These are phyloP conservation scores for Bruguiera sexangula DNA, from an alignment of 345 rosid species.

Conservation along the genomic window DNA sequence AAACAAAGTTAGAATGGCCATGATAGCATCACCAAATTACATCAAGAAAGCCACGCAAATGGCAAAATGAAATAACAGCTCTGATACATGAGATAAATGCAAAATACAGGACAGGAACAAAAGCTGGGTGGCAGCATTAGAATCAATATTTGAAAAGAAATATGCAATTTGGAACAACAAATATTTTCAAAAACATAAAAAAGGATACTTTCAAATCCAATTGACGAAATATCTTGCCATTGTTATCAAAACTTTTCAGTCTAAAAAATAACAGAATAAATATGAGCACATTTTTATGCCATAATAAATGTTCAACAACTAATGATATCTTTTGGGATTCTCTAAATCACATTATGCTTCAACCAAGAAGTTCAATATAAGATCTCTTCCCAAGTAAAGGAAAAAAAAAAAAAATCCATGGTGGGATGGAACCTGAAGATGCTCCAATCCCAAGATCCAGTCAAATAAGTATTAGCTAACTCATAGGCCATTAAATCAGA, in stretches of 20 bases:
- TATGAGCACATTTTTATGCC: neutral
- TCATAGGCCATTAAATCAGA: too few relatives aligned
- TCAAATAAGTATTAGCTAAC: too few relatives aligned
- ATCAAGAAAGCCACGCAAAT: neutral
- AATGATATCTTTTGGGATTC: neutral
- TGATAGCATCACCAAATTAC: neutral
- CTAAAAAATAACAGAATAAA: neutral
- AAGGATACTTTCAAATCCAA: neutral
- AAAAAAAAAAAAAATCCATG: too few relatives aligned
- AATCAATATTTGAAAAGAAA: too few relatives aligned
- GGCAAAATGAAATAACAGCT: neutral
- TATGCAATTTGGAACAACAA: too few relatives aligned
- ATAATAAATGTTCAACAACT: neutral
- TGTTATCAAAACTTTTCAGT: neutral
- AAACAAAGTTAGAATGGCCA: constrained; percentile 1
- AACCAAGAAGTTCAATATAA: neutral
- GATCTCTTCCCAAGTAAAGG: neutral
- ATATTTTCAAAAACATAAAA: neutral
- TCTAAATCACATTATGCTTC: neutral
- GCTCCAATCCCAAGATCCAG: too few relatives aligned
- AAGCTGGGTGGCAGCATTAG: too few relatives aligned
- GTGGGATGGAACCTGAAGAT: too few relatives aligned
- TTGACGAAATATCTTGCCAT: neutral
- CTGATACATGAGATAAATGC: neutral
- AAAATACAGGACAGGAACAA: neutral